Conservation (phyloP, 768 basidiomycete species). For the Tephrocybe sp. region DNA sequence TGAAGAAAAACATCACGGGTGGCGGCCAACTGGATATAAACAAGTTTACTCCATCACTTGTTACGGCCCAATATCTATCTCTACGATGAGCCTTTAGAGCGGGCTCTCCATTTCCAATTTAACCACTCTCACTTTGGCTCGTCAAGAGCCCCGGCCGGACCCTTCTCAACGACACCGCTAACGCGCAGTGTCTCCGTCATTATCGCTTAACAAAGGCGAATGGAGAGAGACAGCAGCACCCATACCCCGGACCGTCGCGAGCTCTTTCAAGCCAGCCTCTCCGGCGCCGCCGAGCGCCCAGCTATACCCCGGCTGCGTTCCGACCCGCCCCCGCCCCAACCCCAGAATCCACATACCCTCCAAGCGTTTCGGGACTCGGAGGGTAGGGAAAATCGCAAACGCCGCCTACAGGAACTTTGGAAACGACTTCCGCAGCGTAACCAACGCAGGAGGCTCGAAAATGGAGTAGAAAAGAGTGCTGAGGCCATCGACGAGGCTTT, state of each 20-base stretch:
- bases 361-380: conserved; percentile 65
- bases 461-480: conserved; percentile 6
- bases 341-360: conserved; percentile 46
- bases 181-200: conserved; percentile 8
- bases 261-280: conserved; percentile 49
- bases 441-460: conserved; percentile 9
- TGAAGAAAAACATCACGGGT: neutral
- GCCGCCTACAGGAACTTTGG: conserved; percentile 65
- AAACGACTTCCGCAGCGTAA: conserved; percentile 43
- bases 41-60: conserved; percentile 14
- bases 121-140: conserved; percentile 11
- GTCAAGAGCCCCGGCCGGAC: conserved; percentile 14
- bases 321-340: conserved; percentile 43
- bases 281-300: conserved; percentile 54
- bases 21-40: conserved; percentile 6
- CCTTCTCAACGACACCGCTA: conserved; percentile 11
- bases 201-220: conserved; percentile 15
- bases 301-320: conserved; percentile 60
- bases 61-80: conserved; percentile 6
- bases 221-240: conserved; percentile 17
- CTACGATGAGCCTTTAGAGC: conserved; percentile 37
- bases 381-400: conserved; percentile 60
- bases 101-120: conserved; percentile 25
- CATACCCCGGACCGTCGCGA: conserved; percentile 43
- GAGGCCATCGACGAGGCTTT: conserved; percentile 25